Evolutionary conservation across 306 rosid genomes (phyloP).

Genomic region (Casuarina cunninghamiana): DNA sequence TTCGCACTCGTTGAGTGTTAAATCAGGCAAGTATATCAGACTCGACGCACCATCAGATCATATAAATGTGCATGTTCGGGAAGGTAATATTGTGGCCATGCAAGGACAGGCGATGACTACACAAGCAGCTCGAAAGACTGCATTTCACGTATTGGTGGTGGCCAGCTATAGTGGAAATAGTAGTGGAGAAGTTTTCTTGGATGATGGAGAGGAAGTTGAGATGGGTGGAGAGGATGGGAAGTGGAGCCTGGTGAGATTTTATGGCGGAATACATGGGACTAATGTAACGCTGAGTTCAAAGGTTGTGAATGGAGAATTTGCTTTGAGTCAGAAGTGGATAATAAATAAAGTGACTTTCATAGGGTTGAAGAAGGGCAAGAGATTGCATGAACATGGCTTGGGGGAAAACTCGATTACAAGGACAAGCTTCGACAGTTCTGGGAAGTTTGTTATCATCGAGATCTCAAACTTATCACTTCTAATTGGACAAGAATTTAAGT

Average conservation of each 20-base stretch:
- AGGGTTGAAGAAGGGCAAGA: conserved; percentile 50
- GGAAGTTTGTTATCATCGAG: conserved; percentile 42
- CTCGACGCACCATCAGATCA: conserved; percentile 73
- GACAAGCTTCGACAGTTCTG: conserved; percentile 28
- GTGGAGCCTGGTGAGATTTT: conserved; percentile 65
- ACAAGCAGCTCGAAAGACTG: conserved; percentile 46
- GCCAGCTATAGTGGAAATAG: conserved; percentile 33
- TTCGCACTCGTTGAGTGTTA: conserved; percentile 49
- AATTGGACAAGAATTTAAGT: conserved; percentile 63
- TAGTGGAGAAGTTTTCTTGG: conserved; percentile 73
- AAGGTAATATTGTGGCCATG: conserved; percentile 71
- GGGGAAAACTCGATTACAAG: conserved; percentile 20
- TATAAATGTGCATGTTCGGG: conserved; percentile 69
- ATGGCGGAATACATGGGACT: conserved; percentile 16
- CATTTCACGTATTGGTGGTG: conserved; percentile 67
- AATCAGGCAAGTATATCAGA: conserved; percentile 49
- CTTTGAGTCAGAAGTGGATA: conserved; percentile 57
- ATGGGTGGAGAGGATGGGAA: conserved; percentile 48
- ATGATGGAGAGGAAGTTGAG: conserved; percentile 67
- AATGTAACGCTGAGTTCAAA: conserved; percentile 42
- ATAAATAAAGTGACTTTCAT: conserved; percentile 57
- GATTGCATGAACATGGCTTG: conserved; percentile 6
- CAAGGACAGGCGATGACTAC: conserved; percentile 76
- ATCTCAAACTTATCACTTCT: conserved; percentile 46
- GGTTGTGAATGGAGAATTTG: conserved; percentile 59